Percentiles rank a stretch among this genome's conserved stretches.
These are phyloP conservation scores for Syncephalastrum racemosum DNA, from an alignment of 371 early-diverging fungal genomes.

Conservation along the genomic window DNA sequence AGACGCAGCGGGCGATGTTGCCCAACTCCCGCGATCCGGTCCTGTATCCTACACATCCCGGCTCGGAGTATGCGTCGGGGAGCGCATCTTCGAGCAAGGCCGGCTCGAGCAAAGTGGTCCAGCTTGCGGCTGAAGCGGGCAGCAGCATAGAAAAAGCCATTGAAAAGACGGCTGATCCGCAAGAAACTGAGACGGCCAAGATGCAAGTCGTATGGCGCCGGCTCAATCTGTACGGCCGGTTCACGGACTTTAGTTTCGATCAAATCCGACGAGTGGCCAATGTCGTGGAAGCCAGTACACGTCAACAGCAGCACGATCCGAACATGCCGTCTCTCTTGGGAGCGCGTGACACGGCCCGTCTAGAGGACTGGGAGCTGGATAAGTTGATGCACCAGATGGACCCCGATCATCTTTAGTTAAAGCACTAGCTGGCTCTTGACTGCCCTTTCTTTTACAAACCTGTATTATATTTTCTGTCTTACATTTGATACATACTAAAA, in stretches of 20 bases:
- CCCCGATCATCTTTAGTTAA: conserved; percentile 13
- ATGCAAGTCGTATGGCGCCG: conserved; percentile 17
- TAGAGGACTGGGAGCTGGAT: conserved; percentile 31
- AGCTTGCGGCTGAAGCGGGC: neutral
- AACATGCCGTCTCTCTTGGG: neutral
- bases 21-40: neutral
- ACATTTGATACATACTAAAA: neutral
- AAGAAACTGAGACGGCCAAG: conserved; percentile 1
- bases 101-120: conserved; percentile 20
- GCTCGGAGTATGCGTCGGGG: neutral
- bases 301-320: conserved; percentile 9
- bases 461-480: neutral
- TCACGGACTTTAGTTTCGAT: conserved; percentile 18
- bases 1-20: neutral
- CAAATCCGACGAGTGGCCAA: conserved; percentile 13
- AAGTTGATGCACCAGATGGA: conserved; percentile 21
- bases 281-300: too few species aligned
- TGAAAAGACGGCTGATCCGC: conserved; percentile 9
- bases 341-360: conserved; percentile 1
- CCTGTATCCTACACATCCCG: neutral
- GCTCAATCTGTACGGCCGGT: conserved; percentile 18
- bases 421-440: too few species aligned
- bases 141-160: neutral
- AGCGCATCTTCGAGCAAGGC: too few species aligned
- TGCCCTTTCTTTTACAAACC: neutral